phyloP scores from a whole-genome alignment of 768 basidiomycete genomes.

The Suillus brevipes region DNA sequence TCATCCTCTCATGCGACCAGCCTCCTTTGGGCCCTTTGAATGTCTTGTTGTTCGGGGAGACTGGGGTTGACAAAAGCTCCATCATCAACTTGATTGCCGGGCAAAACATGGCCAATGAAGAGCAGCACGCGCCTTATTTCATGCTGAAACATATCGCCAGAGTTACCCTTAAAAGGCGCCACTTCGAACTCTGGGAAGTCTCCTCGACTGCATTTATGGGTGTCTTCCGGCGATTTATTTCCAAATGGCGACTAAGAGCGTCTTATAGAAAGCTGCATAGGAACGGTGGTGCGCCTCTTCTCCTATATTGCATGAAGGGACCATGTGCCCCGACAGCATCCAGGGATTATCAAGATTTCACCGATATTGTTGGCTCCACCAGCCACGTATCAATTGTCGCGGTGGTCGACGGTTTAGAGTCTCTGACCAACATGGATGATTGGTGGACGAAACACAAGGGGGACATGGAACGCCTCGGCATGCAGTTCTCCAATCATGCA shows the following conservation, averaged over 20 bases:
- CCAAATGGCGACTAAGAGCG: neutral
- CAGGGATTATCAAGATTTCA: neutral
- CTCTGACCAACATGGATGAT: slow-evolving; percentile 30
- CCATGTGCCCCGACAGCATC: neutral
- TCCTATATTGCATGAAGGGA: neutral
- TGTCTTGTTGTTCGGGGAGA: neutral
- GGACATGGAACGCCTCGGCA: slow-evolving; percentile 33
- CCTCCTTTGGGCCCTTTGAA: no score
- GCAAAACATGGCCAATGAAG: neutral
- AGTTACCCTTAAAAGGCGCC: no score
- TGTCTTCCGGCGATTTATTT: neutral
- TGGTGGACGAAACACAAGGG: slow-evolving; percentile 41
- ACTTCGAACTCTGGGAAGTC: no score
- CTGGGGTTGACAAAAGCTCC: neutral
- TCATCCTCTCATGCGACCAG: no score
- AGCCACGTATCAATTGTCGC: slow-evolving; percentile 31
- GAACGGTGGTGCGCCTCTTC: neutral
- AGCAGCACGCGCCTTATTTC: neutral
- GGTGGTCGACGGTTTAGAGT: slow-evolving; percentile 28
- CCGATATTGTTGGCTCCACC: neutral
- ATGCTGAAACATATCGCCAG: neutral
- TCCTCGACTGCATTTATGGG: neutral
- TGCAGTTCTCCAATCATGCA: slow-evolving; percentile 39
- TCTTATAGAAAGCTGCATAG: neutral
- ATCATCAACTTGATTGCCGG: neutral